A percentile compares a stretch with the other conserved stretches of the same genome.
Conservation (phyloP, 163 green algal species). For the Chloromonas sp. region DNA sequence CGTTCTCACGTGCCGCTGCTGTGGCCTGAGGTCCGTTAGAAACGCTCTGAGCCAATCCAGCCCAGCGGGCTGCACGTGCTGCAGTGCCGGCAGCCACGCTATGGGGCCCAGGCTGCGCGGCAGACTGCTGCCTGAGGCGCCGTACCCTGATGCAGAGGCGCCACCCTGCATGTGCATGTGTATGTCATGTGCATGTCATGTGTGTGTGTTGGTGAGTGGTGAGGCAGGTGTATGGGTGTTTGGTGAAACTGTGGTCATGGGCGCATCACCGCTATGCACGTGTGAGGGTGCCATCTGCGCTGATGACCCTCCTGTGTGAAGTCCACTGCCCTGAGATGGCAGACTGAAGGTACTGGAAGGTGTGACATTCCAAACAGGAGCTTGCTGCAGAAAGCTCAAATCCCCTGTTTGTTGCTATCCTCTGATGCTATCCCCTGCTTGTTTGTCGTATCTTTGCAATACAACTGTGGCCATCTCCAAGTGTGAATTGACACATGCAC, state of each 20-base stretch:
- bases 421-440: too few species aligned
- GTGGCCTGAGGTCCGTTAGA: constrained; percentile 25
- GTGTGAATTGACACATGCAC: too few species aligned
- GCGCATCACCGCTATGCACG: background rate
- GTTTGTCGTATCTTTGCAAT: too few species aligned
- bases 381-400: too few species aligned
- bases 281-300: background rate
- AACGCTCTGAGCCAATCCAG: constrained; percentile 27
- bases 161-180: background rate
- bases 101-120: constrained; percentile 11
- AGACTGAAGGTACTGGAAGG: too few species aligned
- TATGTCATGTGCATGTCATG: too few species aligned
- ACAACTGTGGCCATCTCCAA: too few species aligned
- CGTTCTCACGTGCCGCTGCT: constrained; percentile 30
- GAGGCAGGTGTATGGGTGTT: background rate
- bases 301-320: background rate
- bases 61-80: background rate
- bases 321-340: too few species aligned
- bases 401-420: too few species aligned
- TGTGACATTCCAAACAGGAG: too few species aligned
- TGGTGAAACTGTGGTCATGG: background rate
- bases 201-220: background rate
- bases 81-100: constrained; percentile 9
- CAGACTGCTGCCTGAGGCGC: background rate
- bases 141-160: background rate